Conservation (phyloP, 2,329 filamentous ascomycete species). For the Aspergillus sp. region DNA sequence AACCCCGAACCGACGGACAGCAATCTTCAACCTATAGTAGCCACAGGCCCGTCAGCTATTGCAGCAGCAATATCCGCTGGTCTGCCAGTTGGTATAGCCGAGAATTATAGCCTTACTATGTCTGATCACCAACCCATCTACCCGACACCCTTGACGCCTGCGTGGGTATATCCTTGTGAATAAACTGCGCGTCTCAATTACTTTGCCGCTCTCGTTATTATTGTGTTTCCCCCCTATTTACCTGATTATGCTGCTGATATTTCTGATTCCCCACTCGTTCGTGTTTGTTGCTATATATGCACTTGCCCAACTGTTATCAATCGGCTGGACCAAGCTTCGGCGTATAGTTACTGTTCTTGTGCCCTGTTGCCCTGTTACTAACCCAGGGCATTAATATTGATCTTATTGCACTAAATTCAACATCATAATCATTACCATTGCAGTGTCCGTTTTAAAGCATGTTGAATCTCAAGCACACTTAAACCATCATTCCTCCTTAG, state of each 20-base stretch:
- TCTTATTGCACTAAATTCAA: not conserved
- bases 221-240: not conserved
- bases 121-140: constrained; percentile 22
- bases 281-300: not conserved
- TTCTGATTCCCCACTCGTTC: not conserved
- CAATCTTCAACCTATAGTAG: constrained; percentile 18
- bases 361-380: not conserved
- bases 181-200: not conserved
- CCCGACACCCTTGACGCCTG: constrained; percentile 10
- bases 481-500: not conserved
- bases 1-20: constrained; percentile 13
- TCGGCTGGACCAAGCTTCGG: not conserved
- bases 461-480: not conserved
- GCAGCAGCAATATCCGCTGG: constrained; percentile 12
- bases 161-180: constrained; percentile 22
- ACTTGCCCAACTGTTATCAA: not conserved
- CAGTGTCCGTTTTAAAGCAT: not conserved
- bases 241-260: not conserved
- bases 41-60: constrained; percentile 16
- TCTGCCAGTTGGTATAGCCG: constrained; percentile 25
- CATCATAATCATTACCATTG: not conserved
- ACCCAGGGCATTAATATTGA: not conserved
- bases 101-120: constrained; percentile 25
- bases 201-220: not conserved
- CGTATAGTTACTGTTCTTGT: not conserved